phyloP scores from a whole-genome alignment of 495 filamentous ascomycete genomes.

The Annulohypoxylon maeteangense region DNA sequence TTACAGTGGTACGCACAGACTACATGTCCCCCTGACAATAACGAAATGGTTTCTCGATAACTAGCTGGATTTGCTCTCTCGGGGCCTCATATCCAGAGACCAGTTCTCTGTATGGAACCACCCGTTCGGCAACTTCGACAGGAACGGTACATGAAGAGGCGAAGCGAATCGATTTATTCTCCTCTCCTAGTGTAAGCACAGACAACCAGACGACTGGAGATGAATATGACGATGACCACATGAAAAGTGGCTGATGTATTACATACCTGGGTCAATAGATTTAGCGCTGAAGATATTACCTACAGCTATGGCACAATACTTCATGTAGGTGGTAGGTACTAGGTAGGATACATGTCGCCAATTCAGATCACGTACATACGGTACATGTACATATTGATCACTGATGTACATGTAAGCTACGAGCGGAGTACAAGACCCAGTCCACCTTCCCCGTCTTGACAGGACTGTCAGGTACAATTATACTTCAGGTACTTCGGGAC shows the following conservation, averaged over 20 bases:
- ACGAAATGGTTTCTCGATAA: constrained; percentile 18
- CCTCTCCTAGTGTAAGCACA: not conserved
- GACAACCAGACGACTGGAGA: constrained; percentile 3
- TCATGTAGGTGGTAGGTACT: not conserved
- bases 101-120: constrained; percentile 16
- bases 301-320: not conserved
- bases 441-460: constrained; percentile 32
- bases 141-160: not conserved
- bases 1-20: constrained; percentile 26
- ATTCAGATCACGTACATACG: constrained; percentile 17
- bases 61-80: constrained; percentile 28
- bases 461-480: constrained; percentile 19
- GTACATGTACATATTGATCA: not conserved
- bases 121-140: constrained; percentile 22
- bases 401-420: constrained; percentile 34
- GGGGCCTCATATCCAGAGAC: constrained; percentile 35
- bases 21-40: constrained; percentile 23
- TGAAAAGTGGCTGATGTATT: constrained; percentile 19
- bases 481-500: not conserved
- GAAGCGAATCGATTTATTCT: constrained; percentile 1
- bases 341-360: not conserved
- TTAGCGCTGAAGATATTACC: constrained; percentile 38
- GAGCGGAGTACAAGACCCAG: constrained; percentile 27
- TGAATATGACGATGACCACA: constrained; percentile 11
- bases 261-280: not conserved